Base-by-base conservation (phyloP, 2,329 filamentous ascomycete species). In the Aspergillus brunneoviolaceus region DNA sequence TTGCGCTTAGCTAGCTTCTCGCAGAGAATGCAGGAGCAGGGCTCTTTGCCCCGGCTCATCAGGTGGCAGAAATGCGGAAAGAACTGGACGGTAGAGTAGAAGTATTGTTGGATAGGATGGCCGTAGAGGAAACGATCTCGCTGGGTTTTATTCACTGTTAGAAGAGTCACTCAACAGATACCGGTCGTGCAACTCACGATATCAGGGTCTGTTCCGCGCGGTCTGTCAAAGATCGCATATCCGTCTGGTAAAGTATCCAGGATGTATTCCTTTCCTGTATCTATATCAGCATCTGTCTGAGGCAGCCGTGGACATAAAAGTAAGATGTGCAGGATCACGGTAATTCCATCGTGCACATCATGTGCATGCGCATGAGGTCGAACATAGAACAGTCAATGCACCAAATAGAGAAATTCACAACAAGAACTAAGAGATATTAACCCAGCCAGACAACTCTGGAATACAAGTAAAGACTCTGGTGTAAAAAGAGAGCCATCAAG, bases 111-210 rank as follows among this genome's bases (percentile, higher is more conserved):
- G 7, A 72, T 71, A 0, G 83, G 84, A 68, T 88, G 84, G 0
- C 86, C 86, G 58, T 78, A 87, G 0, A 87, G 72, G 58, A 83
- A 86, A 53, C 80, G 79, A 68, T 87, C 85, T 9, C 79, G 66
- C 69, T 84, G 70, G 65, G 7, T 23, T 12, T 10, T 21, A 4
- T 3, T 23, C 23, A 23, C 23, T 14, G n/a, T 61, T 56, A 64
- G 60, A 39, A 35, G 19, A 35, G 19, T 21, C 47, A 53, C 52
- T 19, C 14, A 48, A 3, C 6, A 16, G 7, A 39, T 39, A 21
- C 23, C 25, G 16, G 11, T 23, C 19, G 29, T 21, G 21, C 49
- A 52, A 67, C 76, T 69, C 47, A 79, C 76, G 51, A 71, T 67
- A 0, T 59, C 59, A 51, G 58, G 76, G 47, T 77, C 72, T 2